Base-by-base conservation (phyloP, 192 early-diverging fungal species). In the Coemansia aciculifera region DNA sequence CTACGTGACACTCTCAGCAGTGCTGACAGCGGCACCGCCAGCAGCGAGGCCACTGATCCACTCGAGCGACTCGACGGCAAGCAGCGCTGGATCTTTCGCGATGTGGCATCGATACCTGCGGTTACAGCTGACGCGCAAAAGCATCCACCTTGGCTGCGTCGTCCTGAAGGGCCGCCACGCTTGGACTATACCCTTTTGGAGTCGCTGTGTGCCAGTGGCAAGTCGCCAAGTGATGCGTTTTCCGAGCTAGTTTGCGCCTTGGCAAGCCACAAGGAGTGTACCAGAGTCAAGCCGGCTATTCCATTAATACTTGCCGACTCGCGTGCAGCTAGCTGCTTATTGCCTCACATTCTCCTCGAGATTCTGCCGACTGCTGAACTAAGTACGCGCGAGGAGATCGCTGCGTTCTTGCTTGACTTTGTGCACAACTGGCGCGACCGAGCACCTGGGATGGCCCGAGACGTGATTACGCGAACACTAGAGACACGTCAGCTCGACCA, bases 391-490 rank as follows among this genome's bases (percentile, higher is more conserved):
- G 54, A 19, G 5, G 75, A 74, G 49, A 54, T 77, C 10, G 72
- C 80, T 1, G 71, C 75, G 5, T 69, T 83, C 23, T 19, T 83
- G 15, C 66, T 83, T 17, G 80, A 83, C 64, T 74, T 83, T 69
- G 69, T 66, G 11, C 69, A 83, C 56, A 83, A 83, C 62, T 83
- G 80, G 80, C 59, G 61, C 19, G 29, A 66, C 32, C 54, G 74
- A 13, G 71, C 80, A 15, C 75, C 80, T 21, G 44, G 48, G 13
- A 64, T 83, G 52, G 72, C 72, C 5, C 66, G 69, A 24, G 67
- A 67, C 6, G 63, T 74, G 15, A 72, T 83, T 32, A 38, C 39
- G 5, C 59, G 75, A 2, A 68, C 64, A 12, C 61, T 83, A 34
- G 72, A 74, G 19, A 64, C 63, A 15, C 80, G 80, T 0, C 65